Conservation (phyloP, 176 grass and related monocot genomes). For the Rhynchospora tenuis region DNA sequence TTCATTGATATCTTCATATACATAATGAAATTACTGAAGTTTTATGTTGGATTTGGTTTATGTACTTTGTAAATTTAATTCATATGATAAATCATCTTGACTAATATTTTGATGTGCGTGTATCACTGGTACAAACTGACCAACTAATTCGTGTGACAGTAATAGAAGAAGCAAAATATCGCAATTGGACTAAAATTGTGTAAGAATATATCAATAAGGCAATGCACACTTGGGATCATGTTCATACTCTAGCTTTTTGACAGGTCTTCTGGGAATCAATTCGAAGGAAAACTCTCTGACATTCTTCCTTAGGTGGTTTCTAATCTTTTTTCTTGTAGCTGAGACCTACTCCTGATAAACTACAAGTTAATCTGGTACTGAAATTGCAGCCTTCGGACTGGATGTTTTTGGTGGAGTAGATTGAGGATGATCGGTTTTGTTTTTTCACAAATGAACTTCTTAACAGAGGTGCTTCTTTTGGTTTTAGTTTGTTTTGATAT, state of each 20-base stretch:
- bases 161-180: not conserved
- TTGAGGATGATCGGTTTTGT: not conserved
- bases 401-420: not conserved
- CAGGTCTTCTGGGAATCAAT: not conserved
- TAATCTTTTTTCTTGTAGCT: not conserved
- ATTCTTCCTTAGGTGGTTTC: not conserved
- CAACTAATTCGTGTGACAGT: not conserved
- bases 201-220: not conserved
- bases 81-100: not conserved
- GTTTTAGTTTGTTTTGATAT: not conserved
- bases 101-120: not conserved
- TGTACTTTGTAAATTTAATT: not conserved
- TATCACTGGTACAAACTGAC: not conserved
- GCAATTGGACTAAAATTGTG: not conserved
- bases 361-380: not conserved
- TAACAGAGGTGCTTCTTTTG: not conserved
- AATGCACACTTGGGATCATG: not conserved
- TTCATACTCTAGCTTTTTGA: not conserved
- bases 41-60: not conserved
- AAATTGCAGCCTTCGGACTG: not conserved
- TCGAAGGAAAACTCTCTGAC: not conserved
- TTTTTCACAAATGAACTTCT: not conserved
- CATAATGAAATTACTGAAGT: not conserved
- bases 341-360: not conserved
- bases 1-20: not conserved